Evolutionary conservation across 2,329 filamentous ascomycete genomes (phyloP), one percentile per base, ranked within the genome.

Genomic region (Cadophora gregata): DNA sequence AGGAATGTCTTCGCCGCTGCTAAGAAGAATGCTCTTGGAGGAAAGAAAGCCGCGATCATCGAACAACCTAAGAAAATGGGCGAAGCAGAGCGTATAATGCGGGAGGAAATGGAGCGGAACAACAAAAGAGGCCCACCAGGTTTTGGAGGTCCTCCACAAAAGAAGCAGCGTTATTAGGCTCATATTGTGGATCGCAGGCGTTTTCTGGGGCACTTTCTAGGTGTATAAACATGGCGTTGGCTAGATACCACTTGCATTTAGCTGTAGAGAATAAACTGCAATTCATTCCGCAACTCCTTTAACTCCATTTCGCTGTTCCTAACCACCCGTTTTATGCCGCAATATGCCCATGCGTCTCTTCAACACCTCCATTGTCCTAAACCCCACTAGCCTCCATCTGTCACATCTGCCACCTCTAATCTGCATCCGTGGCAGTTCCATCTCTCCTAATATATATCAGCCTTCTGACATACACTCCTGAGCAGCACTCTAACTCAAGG

Each of bases 61-160:
- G 87, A 88, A 68, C 85, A 85, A 63, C 89, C 88, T 1, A 93
- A 92, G 83, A 96, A 92, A 74, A 95, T 97, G 86, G 95, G 91
- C 74, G 93, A 96, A 76, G 90, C 90, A 3, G 93, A 95, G 79
- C 86, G 90, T 62, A 96, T 96, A 74, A 97, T 97, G 93, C 92
- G 90, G 78, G 90, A 92, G 73, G 91, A 94, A 75, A 84, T 93
- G 79, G 90, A 93, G 73, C 83, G 85, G 70, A 93, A 93, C 76
- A 83, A 89, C 64, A 79, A 83, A 38, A 81, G 86, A 58, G 84
- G 82, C 10, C 76, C 76, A 4, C 78, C 78, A 1, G 83, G 83
- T 0, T 81, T 82, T 62, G 80, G 79, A 21, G 82, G 82, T 56
- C 79, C 81, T 0, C 79, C 79, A 58, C 88, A 88, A 59, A 89